Percentiles rank a stretch among this genome's conserved stretches.
Evolutionary conservation across 495 filamentous ascomycete genomes (phyloP).

Genomic region (Amphirosellinia nigrospora): DNA sequence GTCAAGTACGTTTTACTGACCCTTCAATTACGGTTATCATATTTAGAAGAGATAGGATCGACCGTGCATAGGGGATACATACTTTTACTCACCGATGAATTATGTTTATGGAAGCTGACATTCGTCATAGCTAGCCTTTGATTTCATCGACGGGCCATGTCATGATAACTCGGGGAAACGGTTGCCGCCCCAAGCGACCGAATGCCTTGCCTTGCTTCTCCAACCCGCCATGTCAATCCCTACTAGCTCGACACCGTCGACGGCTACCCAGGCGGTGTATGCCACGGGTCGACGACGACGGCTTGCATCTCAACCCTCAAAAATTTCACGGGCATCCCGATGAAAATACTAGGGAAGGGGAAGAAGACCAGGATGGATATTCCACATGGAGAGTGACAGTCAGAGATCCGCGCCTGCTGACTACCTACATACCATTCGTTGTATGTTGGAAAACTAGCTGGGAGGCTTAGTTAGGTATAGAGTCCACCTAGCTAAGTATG

Average conservation of each 20-base stretch:
- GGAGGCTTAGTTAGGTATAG: background rate
- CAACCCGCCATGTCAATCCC: slow-evolving; percentile 7
- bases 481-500: background rate
- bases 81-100: background rate
- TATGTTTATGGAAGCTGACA: background rate
- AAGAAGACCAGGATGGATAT: slow-evolving; percentile 5
- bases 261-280: slow-evolving; percentile 3
- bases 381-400: background rate
- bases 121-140: background rate
- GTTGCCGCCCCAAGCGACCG: background rate
- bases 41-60: background rate
- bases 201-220: background rate
- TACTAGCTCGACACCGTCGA: background rate
- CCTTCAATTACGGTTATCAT: background rate
- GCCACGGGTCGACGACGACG: background rate
- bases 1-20: background rate
- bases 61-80: background rate
- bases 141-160: background rate
- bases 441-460: background rate
- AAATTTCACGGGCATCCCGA: slow-evolving; percentile 9
- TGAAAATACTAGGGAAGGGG: too few relatives aligned
- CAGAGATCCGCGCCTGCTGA: slow-evolving; percentile 12
- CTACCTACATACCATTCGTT: background rate
- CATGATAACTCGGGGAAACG: background rate
- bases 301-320: slow-evolving; percentile 4